Base-by-base conservation (phyloP, 352 stramenopile species). In the Phytophthora capsici region DNA sequence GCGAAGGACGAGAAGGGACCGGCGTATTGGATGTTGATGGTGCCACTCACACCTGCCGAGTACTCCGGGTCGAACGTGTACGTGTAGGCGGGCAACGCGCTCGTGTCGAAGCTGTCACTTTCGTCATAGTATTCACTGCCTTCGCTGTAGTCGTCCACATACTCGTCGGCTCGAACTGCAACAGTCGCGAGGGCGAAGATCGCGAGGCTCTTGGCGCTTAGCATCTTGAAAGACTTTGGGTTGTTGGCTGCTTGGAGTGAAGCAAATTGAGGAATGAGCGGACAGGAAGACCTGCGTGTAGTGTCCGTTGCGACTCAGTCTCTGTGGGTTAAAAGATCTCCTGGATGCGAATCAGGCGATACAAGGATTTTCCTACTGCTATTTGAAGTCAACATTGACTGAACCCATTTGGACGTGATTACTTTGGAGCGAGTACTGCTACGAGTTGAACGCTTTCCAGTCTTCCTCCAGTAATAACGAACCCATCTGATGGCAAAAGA, bases 41-140 rank as follows among this genome's bases (percentile, higher is more conserved):
- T 47, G 40, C 77, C 77, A 19, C 80, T 73, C 26, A 84, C 58
- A 10, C 77, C 79, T 0, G 57, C 79, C 2, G 79, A 66, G 14
- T 57, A 68, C 34, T 68, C 55, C 0, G 73, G 60, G n/a, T 84
- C 69, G 50, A 88, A 86, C 40, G 62, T 59, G 71, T 88, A 88
- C 40, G 26, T 59, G 55, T 55, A 77, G 13, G 53, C 60, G 0
- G 69, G 58, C 36, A 76, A 26, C 1, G 37, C 30, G n/a, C 41
- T 66, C 8, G 53, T 51, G 56, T 22, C 6, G 36, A 57, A 61
- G 34, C 38, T 59, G 28, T 40, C 26, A 13, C 43, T 25, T 2
- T 58, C 44, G 16, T 48, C 49, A 17, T 54, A 28, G 28, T 57
- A 34, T 5, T 49, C 49, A 44, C 51, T 16, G 20, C 8, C 13